Percentiles rank a stretch among this genome's conserved stretches.
Evolutionary conservation across 345 rosid species (phyloP).

Genomic region (Microthlaspi erraticum): DNA sequence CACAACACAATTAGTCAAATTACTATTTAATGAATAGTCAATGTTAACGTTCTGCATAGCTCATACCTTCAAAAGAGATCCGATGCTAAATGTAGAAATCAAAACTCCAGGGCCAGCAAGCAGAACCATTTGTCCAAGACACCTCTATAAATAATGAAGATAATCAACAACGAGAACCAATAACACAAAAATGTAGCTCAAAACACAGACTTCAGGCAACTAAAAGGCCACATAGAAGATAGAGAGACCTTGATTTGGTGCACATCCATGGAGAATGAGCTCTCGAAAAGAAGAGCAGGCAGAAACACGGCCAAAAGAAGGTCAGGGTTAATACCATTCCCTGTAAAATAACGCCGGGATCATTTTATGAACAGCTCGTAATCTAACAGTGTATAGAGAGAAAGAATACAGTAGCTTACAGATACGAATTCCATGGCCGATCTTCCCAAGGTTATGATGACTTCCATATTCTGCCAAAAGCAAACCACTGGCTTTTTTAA

Average conservation of each 20-base stretch:
- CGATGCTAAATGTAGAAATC: conserved; percentile 83
- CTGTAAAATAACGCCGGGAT: conserved; percentile 49
- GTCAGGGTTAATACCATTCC: conserved; percentile 81
- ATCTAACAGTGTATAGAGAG: background rate
- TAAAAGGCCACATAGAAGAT: background rate
- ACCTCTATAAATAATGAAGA: conserved; percentile 55
- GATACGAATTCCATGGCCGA: conserved; percentile 82
- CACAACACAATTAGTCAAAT: conserved; percentile 1
- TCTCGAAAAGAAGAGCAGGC: conserved; percentile 92
- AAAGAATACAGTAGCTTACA: conserved; percentile 58
- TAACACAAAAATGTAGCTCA: background rate
- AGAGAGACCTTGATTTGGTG: conserved; percentile 86
- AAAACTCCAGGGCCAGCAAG: conserved; percentile 96
- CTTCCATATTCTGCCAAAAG: conserved; percentile 77
- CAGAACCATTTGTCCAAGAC: conserved; percentile 81
- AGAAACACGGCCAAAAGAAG: conserved; percentile 90
- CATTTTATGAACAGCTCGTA: conserved; percentile 1
- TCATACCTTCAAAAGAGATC: conserved; percentile 76
- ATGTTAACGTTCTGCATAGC: background rate
- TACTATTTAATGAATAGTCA: background rate
- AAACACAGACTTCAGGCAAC: background rate
- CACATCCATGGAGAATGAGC: conserved; percentile 87
- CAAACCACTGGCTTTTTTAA: background rate
- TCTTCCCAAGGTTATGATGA: conserved; percentile 65
- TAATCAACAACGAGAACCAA: conserved; percentile 4